phyloP scores from a whole-genome alignment of 2,329 filamentous ascomycete genomes.

The Claviceps fusiformis region DNA sequence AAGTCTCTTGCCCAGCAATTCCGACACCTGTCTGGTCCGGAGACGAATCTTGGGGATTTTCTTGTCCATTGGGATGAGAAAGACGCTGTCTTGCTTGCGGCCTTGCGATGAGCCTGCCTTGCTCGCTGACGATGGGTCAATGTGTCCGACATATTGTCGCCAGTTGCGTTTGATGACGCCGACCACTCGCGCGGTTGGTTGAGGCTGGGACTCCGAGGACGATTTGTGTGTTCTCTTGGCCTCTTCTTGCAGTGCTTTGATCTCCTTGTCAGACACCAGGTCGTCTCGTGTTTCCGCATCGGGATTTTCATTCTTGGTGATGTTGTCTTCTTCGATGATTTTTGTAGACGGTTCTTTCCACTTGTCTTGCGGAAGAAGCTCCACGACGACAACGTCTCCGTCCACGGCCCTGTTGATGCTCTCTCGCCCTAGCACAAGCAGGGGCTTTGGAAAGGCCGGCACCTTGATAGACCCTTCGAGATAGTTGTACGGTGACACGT shows the following conservation, averaged over 20 bases:
- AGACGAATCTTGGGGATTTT: constrained; percentile 92
- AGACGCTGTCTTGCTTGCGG: constrained; percentile 80
- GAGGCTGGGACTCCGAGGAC: constrained; percentile 60
- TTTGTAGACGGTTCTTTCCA: constrained; percentile 96
- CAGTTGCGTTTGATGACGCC: constrained; percentile 92
- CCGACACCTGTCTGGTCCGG: constrained; percentile 76
- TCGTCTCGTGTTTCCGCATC: constrained; percentile 65
- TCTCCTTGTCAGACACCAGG: constrained; percentile 79
- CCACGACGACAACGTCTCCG: constrained; percentile 84
- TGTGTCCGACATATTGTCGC: constrained; percentile 93
- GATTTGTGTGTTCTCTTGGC: constrained; percentile 74
- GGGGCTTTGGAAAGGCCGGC: constrained; percentile 74
- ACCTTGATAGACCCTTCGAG: constrained; percentile 87
- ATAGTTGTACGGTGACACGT: constrained; percentile 96
- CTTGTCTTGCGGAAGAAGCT: constrained; percentile 83
- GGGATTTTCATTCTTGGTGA: constrained; percentile 88
- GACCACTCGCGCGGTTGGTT: constrained; percentile 85
- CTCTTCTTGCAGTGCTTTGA: constrained; percentile 77
- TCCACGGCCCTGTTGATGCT: constrained; percentile 92
- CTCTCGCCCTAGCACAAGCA: constrained; percentile 80
- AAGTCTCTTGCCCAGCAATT: constrained; percentile 81
- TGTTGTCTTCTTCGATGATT: constrained; percentile 83
- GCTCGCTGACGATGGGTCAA: constrained; percentile 75
- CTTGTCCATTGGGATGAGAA: constrained; percentile 96
- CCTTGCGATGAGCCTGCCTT: constrained; percentile 60